Evolutionary conservation across 108 stramenopile genomes (phyloP), one percentile per base, ranked within the genome.

Genomic region (Halocafeteria seosinensis): DNA sequence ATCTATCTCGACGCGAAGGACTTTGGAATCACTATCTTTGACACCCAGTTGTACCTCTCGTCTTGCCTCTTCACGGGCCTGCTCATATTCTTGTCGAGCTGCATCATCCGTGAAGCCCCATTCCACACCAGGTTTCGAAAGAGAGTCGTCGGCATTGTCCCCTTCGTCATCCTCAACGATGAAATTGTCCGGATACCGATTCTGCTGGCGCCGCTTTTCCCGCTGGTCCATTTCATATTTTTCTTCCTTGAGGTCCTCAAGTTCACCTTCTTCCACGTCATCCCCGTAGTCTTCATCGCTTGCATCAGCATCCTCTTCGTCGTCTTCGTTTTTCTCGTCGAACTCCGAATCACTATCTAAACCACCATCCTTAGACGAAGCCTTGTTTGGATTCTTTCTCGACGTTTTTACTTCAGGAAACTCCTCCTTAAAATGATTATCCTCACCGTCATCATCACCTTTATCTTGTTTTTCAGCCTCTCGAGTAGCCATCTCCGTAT

Each of bases 1-100:
- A 6, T 33, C 34, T 0, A 67, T 34, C 34, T 67, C 66, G 27
- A 67, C 31, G 1, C 66, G 34, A 23, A 65, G 32, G 8, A 67
- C 66, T 23, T 47, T 47, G 42, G 17, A 47, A n/a, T n/a, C n/a
- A 17, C 42, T 47, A 21, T 47, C 42, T 21, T 21, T 21, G 42
- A n/a, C n/a, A 21, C n/a, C 42, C 17, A 21, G 42, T 17, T n/a
- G 17, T 47, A n/a, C 17, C 17, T 21, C 17, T 17, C 42, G 42
- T 17, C 42, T 47, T 47, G 17, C 42, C 42, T 17, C 42, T 47
- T 17, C 42, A 47, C n/a, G 42, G 42, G n/a, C 42, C n/a, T 47
- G 17, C 42, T 21, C 42, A n/a, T 47, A n/a, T n/a, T 47, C 42
- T 47, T 47, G 17, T 17, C 42, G 42, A n/a, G n/a, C n/a, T n/a